Conservation (phyloP, 805 yeast genomes). For the Saccharomycopsis sp. region DNA sequence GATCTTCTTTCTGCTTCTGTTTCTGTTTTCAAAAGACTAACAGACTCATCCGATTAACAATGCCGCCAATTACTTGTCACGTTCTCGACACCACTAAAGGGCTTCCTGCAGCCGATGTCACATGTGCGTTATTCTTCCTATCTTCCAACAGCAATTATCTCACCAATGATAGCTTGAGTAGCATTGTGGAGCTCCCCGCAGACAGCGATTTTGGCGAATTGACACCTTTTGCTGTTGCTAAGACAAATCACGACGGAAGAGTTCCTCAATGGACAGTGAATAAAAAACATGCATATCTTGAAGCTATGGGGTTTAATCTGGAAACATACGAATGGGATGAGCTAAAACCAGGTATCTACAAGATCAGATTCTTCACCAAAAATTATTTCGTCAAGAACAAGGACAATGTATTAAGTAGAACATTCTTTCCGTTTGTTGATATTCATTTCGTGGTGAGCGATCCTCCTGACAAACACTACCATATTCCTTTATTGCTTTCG, state of each 20-base stretch:
- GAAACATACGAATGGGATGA: slow-evolving; percentile 35
- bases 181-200: slow-evolving; percentile 17
- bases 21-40: no score
- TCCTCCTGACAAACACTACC: slow-evolving; percentile 78
- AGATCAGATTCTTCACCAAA: slow-evolving; percentile 70
- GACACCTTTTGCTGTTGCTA: slow-evolving; percentile 56
- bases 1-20: no score
- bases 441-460: slow-evolving; percentile 60
- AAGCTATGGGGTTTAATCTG: slow-evolving; percentile 29
- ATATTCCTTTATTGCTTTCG: slow-evolving; percentile 77
- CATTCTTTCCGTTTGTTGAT: slow-evolving; percentile 86
- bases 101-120: slow-evolving; percentile 72
- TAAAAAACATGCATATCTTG: slow-evolving; percentile 20
- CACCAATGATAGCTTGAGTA: neutral
- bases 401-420: slow-evolving; percentile 30
- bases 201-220: slow-evolving; percentile 28
- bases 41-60: neutral
- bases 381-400: slow-evolving; percentile 43
- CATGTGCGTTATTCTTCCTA: slow-evolving; percentile 48
- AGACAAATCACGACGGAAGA: slow-evolving; percentile 79
- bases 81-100: slow-evolving; percentile 81
- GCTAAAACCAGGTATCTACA: slow-evolving; percentile 59
- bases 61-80: slow-evolving; percentile 77
- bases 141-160: slow-evolving; percentile 20
- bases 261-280: slow-evolving; percentile 57